Evolutionary conservation across 1,284 basidiomycete genomes (phyloP).

Genomic region (Tilletia setariae): DNA sequence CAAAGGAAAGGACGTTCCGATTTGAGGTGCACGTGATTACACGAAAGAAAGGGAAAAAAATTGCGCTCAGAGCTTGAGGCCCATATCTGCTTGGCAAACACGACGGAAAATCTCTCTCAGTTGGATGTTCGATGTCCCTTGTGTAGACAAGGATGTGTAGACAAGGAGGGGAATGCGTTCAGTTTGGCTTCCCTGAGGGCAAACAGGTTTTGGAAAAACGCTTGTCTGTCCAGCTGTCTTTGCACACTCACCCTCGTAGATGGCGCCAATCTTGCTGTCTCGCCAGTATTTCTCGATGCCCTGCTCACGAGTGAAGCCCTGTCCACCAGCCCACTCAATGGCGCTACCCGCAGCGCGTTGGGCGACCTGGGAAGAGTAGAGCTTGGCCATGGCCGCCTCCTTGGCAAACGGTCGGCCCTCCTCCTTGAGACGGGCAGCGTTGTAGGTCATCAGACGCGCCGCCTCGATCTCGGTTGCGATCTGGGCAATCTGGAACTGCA

Average conservation of each 20-base stretch:
- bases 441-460: slow-evolving; percentile 91
- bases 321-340: slow-evolving; percentile 95
- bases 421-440: slow-evolving; percentile 88
- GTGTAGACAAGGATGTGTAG: not conserved
- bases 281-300: slow-evolving; percentile 80
- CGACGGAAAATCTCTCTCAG: slow-evolving; percentile 87
- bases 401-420: slow-evolving; percentile 87
- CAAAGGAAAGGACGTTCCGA: too few relatives aligned
- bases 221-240: slow-evolving; percentile 55
- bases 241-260: slow-evolving; percentile 70
- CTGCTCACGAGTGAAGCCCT: slow-evolving; percentile 78
- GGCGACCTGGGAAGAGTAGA: slow-evolving; percentile 81
- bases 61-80: slow-evolving; percentile 26
- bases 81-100: slow-evolving; percentile 39
- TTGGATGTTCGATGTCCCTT: slow-evolving; percentile 71
- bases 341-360: slow-evolving; percentile 81
- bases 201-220: not conserved
- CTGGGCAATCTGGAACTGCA: slow-evolving; percentile 87
- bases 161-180: not conserved
- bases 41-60: too few relatives aligned
- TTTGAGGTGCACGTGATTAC: too few relatives aligned
- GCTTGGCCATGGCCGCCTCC: slow-evolving; percentile 90
- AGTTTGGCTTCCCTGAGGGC: not conserved
- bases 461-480: slow-evolving; percentile 85
- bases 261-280: slow-evolving; percentile 75